Conservation (phyloP, 2,329 filamentous ascomycete genomes). For the Beauveria bassiana region DNA sequence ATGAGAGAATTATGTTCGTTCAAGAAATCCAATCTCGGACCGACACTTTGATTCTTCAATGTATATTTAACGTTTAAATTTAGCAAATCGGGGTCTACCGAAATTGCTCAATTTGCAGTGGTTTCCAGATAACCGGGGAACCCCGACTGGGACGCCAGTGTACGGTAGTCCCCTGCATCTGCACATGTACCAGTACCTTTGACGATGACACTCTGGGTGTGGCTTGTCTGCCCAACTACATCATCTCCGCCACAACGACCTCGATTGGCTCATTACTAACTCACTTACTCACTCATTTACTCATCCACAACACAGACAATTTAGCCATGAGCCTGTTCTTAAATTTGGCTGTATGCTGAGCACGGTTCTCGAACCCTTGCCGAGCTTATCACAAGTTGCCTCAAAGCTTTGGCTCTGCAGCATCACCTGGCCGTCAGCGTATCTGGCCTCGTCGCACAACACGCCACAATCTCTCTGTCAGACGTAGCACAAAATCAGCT, state of each 20-base stretch:
- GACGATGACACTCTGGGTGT: background rate
- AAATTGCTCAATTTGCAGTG: too few species aligned
- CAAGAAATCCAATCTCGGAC: too few species aligned
- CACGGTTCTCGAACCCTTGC: background rate
- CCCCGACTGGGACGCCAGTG: too few species aligned
- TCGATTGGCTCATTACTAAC: background rate
- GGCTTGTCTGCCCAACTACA: background rate
- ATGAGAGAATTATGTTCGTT: too few species aligned
- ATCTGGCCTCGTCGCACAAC: background rate
- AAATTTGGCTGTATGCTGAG: background rate
- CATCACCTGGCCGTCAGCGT: too few species aligned
- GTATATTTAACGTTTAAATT: too few species aligned
- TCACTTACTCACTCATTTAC: background rate
- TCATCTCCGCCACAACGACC: background rate
- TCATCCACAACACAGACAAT: background rate
- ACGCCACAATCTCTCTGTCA: background rate
- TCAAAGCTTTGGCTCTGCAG: too few species aligned
- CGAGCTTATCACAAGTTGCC: too few species aligned
- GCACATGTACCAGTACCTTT: background rate
- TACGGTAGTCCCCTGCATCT: background rate
- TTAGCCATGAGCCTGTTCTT: background rate
- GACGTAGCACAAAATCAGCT: background rate
- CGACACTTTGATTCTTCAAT: too few species aligned
- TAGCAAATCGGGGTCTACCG: too few species aligned
- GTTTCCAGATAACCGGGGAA: too few species aligned